Evolutionary conservation across 2,329 filamentous ascomycete species (phyloP).

Genomic region (Trichoderma hamatum): DNA sequence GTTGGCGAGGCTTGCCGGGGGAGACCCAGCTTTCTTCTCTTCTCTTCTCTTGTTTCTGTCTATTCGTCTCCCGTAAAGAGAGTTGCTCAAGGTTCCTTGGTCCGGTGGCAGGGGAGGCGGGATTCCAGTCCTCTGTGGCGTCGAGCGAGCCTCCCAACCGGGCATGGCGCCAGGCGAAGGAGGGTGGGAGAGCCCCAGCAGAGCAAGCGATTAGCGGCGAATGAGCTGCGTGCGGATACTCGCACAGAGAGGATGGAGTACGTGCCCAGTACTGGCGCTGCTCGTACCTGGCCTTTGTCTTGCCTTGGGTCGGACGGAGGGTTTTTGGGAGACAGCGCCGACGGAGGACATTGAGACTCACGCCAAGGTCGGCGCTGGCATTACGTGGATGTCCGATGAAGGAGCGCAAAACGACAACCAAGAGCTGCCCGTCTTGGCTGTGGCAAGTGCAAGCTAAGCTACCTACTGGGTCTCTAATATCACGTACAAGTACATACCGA

Average conservation of each 20-base stretch:
- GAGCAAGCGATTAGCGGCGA: constrained; percentile 8
- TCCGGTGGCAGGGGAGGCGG: constrained; percentile 9
- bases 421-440: background rate
- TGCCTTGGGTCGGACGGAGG: background rate
- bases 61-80: background rate
- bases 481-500: background rate
- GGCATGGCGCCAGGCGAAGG: constrained; percentile 26
- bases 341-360: background rate
- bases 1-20: background rate
- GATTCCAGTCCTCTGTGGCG: constrained; percentile 26
- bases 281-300: background rate
- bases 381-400: background rate
- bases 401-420: background rate
- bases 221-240: constrained; percentile 10
- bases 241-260: background rate
- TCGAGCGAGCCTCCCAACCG: constrained; percentile 25
- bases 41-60: background rate
- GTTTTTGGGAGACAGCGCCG: background rate
- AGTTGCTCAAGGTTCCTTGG: constrained; percentile 4
- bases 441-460: no score
- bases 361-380: background rate
- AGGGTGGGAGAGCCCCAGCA: constrained; percentile 25
- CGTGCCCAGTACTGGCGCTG: constrained; percentile 3
- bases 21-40: background rate
- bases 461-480: background rate